Evolutionary conservation across 2,329 filamentous ascomycete genomes (phyloP).

Genomic region (Boeremia exigua): DNA sequence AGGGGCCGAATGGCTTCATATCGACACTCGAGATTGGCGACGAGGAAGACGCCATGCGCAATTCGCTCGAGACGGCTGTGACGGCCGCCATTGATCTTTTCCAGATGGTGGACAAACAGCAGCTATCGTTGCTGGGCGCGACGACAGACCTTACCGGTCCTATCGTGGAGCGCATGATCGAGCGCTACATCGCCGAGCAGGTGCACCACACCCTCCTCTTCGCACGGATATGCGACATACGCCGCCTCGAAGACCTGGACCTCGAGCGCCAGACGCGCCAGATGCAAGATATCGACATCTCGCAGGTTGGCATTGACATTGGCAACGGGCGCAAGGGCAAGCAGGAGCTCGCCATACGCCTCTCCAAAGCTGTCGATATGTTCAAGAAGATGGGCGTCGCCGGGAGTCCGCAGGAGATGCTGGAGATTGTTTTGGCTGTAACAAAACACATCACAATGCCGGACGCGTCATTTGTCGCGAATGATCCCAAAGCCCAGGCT

Average conservation of each 20-base stretch:
- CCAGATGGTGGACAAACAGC: constrained; percentile 93
- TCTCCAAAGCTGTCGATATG: constrained; percentile 81
- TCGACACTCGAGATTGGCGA: constrained; percentile 73
- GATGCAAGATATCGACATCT: constrained; percentile 93
- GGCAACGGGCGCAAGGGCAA: constrained; percentile 80
- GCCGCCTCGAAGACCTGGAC: constrained; percentile 82
- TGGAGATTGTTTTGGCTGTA: constrained; percentile 77
- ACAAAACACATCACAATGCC: constrained; percentile 80
- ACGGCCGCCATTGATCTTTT: constrained; percentile 95
- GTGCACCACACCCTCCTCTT: constrained; percentile 86
- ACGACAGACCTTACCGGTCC: constrained; percentile 94
- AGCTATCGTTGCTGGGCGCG: constrained; percentile 86
- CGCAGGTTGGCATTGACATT: constrained; percentile 88
- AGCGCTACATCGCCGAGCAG: constrained; percentile 92
- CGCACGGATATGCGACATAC: constrained; percentile 77
- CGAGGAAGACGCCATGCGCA: constrained; percentile 89
- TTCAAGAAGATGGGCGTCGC: constrained; percentile 85
- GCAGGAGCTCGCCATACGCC: constrained; percentile 76
- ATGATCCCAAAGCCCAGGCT: constrained; percentile 38
- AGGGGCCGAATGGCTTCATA: constrained; percentile 46
- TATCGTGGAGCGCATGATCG: constrained; percentile 89
- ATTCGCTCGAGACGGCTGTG: constrained; percentile 87
- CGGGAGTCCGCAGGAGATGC: constrained; percentile 86
- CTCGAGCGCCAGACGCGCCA: constrained; percentile 88
- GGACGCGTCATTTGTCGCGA: constrained; percentile 41